Evolutionary conservation across 2,329 filamentous ascomycete genomes (phyloP).

Genomic region (Chalara sp.): DNA sequence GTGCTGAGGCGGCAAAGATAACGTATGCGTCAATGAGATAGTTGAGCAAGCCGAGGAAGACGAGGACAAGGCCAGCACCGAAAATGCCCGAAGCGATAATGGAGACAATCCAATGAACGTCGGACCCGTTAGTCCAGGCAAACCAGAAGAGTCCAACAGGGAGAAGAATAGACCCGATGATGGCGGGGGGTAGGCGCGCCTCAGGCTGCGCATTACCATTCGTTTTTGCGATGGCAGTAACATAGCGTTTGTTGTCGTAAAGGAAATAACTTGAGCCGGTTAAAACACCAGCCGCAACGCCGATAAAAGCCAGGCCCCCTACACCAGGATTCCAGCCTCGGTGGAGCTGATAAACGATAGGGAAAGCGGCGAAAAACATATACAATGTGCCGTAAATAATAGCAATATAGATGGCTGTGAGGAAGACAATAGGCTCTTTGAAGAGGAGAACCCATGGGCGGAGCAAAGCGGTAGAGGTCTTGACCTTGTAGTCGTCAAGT

Average conservation of each 20-base stretch:
- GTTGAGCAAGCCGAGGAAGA: slow-evolving; percentile 35
- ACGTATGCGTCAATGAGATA: slow-evolving; percentile 64
- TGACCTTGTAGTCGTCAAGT: not conserved
- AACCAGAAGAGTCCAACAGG: slow-evolving; percentile 61
- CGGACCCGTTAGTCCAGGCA: slow-evolving; percentile 55
- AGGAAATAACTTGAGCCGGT: not conserved
- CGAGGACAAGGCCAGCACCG: not conserved
- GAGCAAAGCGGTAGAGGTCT: slow-evolving; percentile 8
- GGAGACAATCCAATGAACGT: slow-evolving; percentile 50
- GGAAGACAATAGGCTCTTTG: slow-evolving; percentile 55
- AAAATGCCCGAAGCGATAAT: slow-evolving; percentile 22
- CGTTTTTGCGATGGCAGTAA: not conserved
- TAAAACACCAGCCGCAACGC: too few species aligned
- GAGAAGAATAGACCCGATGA: slow-evolving; percentile 54
- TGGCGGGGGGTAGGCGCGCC: slow-evolving; percentile 53
- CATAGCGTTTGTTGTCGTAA: not conserved
- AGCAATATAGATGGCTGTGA: slow-evolving; percentile 41
- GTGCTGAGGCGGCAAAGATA: slow-evolving; percentile 67
- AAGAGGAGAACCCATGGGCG: slow-evolving; percentile 49
- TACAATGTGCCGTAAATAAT: slow-evolving; percentile 45
- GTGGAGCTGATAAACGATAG: slow-evolving; percentile 36
- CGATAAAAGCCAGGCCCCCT: slow-evolving; percentile 10
- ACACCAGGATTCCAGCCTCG: slow-evolving; percentile 34
- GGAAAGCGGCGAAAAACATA: slow-evolving; percentile 44
- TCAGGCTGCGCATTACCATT: slow-evolving; percentile 55